Conservation (phyloP, 2,329 filamentous ascomycete genomes). For the Zymoseptoria tritici region DNA sequence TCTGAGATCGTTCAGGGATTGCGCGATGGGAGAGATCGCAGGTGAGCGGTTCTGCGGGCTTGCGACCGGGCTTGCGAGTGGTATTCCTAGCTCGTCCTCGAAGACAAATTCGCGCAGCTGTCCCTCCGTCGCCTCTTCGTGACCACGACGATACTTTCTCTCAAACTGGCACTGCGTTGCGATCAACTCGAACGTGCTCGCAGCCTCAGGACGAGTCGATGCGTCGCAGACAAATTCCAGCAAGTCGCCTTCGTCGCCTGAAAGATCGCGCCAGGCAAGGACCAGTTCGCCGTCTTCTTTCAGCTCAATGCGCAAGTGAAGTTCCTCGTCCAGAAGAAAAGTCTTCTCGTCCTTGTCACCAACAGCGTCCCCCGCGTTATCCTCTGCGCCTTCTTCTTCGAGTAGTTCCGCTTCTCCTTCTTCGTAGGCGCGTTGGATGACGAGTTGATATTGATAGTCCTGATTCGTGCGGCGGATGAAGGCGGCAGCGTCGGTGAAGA, state of each 20-base stretch:
- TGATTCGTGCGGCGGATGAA: slow-evolving; percentile 88
- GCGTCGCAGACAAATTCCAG: slow-evolving; percentile 95
- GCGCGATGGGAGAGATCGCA: slow-evolving; percentile 23
- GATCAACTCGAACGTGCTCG: slow-evolving; percentile 71
- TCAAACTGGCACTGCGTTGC: slow-evolving; percentile 96
- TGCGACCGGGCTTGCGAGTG: slow-evolving; percentile 50
- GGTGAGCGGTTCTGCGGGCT: slow-evolving; percentile 39
- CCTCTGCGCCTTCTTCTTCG: slow-evolving; percentile 78
- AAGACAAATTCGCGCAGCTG: slow-evolving; percentile 83
- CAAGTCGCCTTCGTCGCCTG: slow-evolving; percentile 87
- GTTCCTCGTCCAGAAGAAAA: slow-evolving; percentile 85
- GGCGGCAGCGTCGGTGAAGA: slow-evolving; percentile 94
- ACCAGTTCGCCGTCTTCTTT: slow-evolving; percentile 75
- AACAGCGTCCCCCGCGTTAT: slow-evolving; percentile 55
- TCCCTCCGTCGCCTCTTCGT: slow-evolving; percentile 70
- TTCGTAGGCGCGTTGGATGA: slow-evolving; percentile 92
- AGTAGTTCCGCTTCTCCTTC: slow-evolving; percentile 91
- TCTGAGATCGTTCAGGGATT: slow-evolving; percentile 23
- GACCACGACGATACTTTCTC: slow-evolving; percentile 76
- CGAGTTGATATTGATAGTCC: slow-evolving; percentile 95
- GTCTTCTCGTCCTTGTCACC: slow-evolving; percentile 96
- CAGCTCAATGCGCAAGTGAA: slow-evolving; percentile 79
- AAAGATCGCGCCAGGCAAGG: slow-evolving; percentile 89
- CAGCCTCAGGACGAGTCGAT: slow-evolving; percentile 60
- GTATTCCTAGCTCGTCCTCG: slow-evolving; percentile 52